These are phyloP conservation scores for Sesbania bispinosa DNA, from an alignment of 306 rosid species.

Conservation along the genomic window DNA sequence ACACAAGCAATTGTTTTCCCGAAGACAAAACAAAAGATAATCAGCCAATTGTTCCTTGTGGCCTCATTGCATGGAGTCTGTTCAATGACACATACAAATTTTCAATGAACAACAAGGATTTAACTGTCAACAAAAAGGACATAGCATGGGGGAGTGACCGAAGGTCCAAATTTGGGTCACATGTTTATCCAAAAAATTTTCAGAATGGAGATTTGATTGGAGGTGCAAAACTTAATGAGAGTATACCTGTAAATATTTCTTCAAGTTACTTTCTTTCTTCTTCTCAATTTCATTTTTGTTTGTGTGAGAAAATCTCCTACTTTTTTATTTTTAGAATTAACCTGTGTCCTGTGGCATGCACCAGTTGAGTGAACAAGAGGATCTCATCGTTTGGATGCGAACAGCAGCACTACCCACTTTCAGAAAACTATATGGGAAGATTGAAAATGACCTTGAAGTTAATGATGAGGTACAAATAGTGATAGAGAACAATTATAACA, in stretches of 20 bases:
- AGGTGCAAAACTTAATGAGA: conserved; percentile 67
- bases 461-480: conserved; percentile 48
- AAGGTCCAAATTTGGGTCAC: conserved; percentile 53
- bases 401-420: conserved; percentile 79
- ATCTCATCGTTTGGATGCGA: conserved; percentile 97
- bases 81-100: conserved; percentile 82
- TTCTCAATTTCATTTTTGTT: neutral
- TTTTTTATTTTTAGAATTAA: neutral
- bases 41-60: conserved; percentile 79
- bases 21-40: conserved; percentile 16
- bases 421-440: conserved; percentile 82
- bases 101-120: conserved; percentile 40
- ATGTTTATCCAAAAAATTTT: conserved; percentile 73
- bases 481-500: conserved; percentile 75
- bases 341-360: conserved; percentile 27
- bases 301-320: neutral
- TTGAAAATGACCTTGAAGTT: conserved; percentile 65
- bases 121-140: conserved; percentile 57
- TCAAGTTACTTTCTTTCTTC: neutral
- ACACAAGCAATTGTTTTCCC: conserved; percentile 22
- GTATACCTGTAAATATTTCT: conserved; percentile 55
- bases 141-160: conserved; percentile 83
- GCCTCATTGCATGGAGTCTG: conserved; percentile 90
- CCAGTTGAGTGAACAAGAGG: conserved; percentile 80
- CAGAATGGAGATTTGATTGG: conserved; percentile 56